A percentile compares a stretch with the other conserved stretches of the same genome.
phyloP scores from a whole-genome alignment of 371 early-diverging fungal species.

The Haplosporangium sp. region DNA sequence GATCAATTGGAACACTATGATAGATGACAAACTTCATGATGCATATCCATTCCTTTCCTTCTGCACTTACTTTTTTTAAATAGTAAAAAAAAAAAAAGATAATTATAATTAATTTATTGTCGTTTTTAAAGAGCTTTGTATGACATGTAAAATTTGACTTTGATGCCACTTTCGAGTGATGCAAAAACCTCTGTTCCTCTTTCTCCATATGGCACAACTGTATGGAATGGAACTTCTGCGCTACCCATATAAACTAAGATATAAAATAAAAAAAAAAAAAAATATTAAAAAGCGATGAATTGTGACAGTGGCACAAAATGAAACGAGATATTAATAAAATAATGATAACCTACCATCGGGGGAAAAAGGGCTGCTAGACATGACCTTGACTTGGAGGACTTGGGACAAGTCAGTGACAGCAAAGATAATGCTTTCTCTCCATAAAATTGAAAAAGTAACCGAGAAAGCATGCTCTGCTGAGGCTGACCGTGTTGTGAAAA shows the following conservation, averaged over 20 bases:
- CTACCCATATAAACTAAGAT: constrained; percentile 29
- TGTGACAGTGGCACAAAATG: not conserved
- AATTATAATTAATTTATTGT: not conserved
- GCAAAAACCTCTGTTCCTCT: constrained; percentile 36
- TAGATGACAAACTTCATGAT: no score
- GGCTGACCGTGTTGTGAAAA: constrained; percentile 27
- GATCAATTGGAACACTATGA: no score
- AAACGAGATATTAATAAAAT: not conserved
- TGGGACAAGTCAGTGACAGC: constrained; percentile 30
- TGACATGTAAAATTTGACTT: constrained; percentile 45
- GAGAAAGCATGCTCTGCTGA: constrained; percentile 30
- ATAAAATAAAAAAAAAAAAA: not conserved
- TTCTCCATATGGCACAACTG: constrained; percentile 39
- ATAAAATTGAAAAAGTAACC: constrained; percentile 29
- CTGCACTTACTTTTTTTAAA: no score
- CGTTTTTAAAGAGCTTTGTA: constrained; percentile 30
- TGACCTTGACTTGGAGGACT: constrained; percentile 31
- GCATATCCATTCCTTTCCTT: not conserved
- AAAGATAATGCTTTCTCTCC: constrained; percentile 50
- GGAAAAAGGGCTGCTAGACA: constrained; percentile 35
- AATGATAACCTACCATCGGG: constrained; percentile 33
- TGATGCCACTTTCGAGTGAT: constrained; percentile 14
- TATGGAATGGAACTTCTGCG: constrained; percentile 26
- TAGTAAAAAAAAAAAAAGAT: no score
- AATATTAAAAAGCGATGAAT: not conserved